A percentile compares a stretch with the other conserved stretches of the same genome.
These are phyloP conservation scores for Microdochium nivale DNA, from an alignment of 2,329 filamentous ascomycete species.

Conservation along the genomic window DNA sequence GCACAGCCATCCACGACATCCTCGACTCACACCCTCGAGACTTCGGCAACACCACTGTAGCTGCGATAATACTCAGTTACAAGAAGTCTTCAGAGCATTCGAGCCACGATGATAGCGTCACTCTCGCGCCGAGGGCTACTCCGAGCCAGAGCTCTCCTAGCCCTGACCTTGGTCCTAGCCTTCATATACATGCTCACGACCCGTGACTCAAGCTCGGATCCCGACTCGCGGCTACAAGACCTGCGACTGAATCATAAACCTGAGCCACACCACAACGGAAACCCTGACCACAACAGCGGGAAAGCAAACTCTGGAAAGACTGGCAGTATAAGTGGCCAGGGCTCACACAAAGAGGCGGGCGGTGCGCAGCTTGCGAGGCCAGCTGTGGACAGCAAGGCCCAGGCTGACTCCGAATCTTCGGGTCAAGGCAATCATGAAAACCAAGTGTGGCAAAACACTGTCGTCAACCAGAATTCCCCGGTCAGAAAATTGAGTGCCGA, in stretches of 20 bases:
- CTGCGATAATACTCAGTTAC: too few relatives aligned
- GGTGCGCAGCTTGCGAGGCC: neutral
- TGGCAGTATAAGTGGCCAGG: neutral
- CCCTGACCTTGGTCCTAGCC: slow-evolving; percentile 28
- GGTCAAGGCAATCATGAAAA: slow-evolving; percentile 5
- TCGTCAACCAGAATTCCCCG: neutral
- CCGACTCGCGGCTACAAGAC: slow-evolving; percentile 25
- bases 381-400: neutral
- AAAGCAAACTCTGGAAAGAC: neutral
- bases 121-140: slow-evolving; percentile 24
- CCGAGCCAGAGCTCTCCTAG: slow-evolving; percentile 31
- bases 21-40: too few relatives aligned
- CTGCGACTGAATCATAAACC: slow-evolving; percentile 1
- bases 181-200: slow-evolving; percentile 36
- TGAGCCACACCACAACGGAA: slow-evolving; percentile 5
- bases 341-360: neutral
- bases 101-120: slow-evolving; percentile 20
- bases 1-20: too few relatives aligned
- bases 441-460: slow-evolving; percentile 18
- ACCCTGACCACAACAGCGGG: neutral
- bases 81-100: neutral
- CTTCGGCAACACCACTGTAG: too few relatives aligned
- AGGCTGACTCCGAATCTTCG: neutral
- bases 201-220: slow-evolving; percentile 21
- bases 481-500: slow-evolving; percentile 19